Evolutionary conservation across 805 yeast species (phyloP).

Genomic region (Candida chilensis): DNA sequence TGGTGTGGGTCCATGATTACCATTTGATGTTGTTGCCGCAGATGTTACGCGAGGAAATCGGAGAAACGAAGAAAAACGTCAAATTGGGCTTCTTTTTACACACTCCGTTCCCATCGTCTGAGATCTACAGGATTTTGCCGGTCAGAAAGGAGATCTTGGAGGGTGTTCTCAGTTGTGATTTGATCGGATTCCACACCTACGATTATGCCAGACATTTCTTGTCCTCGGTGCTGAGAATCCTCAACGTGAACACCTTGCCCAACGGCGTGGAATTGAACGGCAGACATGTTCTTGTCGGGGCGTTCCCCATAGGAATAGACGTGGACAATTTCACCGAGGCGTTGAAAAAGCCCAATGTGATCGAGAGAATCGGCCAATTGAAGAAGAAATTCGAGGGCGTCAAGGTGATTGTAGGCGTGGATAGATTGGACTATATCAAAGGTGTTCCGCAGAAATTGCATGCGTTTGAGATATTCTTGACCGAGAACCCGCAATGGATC

Average conservation of each 20-base stretch:
- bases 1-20: slow-evolving; percentile 97
- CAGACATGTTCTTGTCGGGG: slow-evolving; percentile 78
- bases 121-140: slow-evolving; percentile 90
- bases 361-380: slow-evolving; percentile 54
- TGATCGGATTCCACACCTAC: slow-evolving; percentile 98
- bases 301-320: slow-evolving; percentile 98
- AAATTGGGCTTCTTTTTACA: slow-evolving; percentile 90
- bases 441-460: slow-evolving; percentile 97
- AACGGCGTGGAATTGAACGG: slow-evolving; percentile 80
- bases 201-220: slow-evolving; percentile 96
- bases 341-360: slow-evolving; percentile 51
- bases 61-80: slow-evolving; percentile 40
- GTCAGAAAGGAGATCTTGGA: slow-evolving; percentile 86
- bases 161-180: slow-evolving; percentile 90
- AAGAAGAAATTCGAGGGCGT: slow-evolving; percentile 53
- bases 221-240: slow-evolving; percentile 77
- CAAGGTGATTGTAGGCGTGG: slow-evolving; percentile 93
- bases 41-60: slow-evolving; percentile 62
- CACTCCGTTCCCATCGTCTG: slow-evolving; percentile 97
- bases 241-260: slow-evolving; percentile 78
- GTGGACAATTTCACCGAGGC: slow-evolving; percentile 87
- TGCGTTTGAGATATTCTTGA: slow-evolving; percentile 87
- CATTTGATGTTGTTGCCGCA: slow-evolving; percentile 93
- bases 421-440: slow-evolving; percentile 90
- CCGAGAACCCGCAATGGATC: slow-evolving; percentile 95